phyloP scores from a whole-genome alignment of 805 yeast species.

The Starmerella apicola region DNA sequence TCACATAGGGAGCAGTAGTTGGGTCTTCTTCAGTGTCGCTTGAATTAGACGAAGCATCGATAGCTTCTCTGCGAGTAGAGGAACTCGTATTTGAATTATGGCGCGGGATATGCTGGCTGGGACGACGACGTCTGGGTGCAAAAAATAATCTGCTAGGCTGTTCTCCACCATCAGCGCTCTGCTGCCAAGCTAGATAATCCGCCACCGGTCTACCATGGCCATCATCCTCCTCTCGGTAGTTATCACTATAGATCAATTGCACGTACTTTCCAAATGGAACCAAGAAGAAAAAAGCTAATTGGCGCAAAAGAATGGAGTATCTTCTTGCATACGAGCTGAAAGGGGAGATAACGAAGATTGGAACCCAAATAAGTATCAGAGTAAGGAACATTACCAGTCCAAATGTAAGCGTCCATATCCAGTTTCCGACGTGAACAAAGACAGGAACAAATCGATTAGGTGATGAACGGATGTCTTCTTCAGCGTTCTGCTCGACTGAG shows the following conservation, averaged over 20 bases:
- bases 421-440: constrained; percentile 55
- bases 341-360: constrained; percentile 31
- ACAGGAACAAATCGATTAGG: constrained; percentile 41
- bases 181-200: constrained; percentile 83
- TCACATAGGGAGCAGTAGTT: constrained; percentile 3
- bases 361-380: constrained; percentile 36
- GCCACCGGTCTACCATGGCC: constrained; percentile 75
- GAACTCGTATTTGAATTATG: constrained; percentile 1
- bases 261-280: constrained; percentile 84
- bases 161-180: constrained; percentile 20
- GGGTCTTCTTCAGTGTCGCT: background rate
- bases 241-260: constrained; percentile 60
- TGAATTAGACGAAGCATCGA: background rate
- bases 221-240: constrained; percentile 74
- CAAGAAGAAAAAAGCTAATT: constrained; percentile 34
- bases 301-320: constrained; percentile 30
- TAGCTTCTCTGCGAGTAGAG: background rate
- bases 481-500: constrained; percentile 83
- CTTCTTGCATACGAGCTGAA: constrained; percentile 38
- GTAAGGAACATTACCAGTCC: constrained; percentile 44
- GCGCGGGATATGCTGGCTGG: constrained; percentile 13
- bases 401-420: constrained; percentile 59
- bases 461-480: constrained; percentile 81
- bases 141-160: constrained; percentile 47
- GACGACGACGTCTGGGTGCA: constrained; percentile 38